Conservation (phyloP, 306 rosid genomes). For the Canavalia ensiformis region DNA sequence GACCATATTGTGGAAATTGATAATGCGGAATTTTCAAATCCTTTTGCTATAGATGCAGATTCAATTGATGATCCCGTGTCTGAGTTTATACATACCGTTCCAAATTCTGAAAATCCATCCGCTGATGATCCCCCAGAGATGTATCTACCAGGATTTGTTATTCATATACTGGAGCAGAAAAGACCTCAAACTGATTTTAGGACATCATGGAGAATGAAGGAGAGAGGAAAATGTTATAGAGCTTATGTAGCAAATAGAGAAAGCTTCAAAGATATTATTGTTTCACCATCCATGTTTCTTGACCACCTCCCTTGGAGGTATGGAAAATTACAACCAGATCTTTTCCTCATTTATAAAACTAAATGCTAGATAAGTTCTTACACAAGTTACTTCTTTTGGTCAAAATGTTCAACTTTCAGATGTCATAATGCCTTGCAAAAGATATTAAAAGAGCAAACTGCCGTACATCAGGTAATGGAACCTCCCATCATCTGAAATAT, state of each 20-base stretch:
- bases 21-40: conserved; percentile 54
- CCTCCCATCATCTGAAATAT: conserved; percentile 44
- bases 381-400: conserved; percentile 37
- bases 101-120: conserved; percentile 59
- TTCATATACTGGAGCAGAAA: conserved; percentile 72
- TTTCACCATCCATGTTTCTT: conserved; percentile 94
- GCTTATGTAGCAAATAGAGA: conserved; percentile 82
- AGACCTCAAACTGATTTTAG: conserved; percentile 45
- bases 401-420: conserved; percentile 53
- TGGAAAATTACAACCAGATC: conserved; percentile 43
- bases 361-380: conserved; percentile 14
- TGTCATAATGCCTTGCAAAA: conserved; percentile 68
- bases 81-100: conserved; percentile 70
- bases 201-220: conserved; percentile 53
- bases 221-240: conserved; percentile 54
- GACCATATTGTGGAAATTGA: conserved; percentile 51
- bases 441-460: conserved; percentile 56
- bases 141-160: conserved; percentile 83
- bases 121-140: conserved; percentile 70
- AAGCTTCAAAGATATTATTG: conserved; percentile 80
- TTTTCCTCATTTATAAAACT: conserved; percentile 36
- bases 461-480: conserved; percentile 45
- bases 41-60: conserved; percentile 50
- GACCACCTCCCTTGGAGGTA: conserved; percentile 99
- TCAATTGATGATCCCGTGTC: conserved; percentile 60